Base-by-base conservation (phyloP, 495 filamentous ascomycete genomes). In the Neurospora sp. region DNA sequence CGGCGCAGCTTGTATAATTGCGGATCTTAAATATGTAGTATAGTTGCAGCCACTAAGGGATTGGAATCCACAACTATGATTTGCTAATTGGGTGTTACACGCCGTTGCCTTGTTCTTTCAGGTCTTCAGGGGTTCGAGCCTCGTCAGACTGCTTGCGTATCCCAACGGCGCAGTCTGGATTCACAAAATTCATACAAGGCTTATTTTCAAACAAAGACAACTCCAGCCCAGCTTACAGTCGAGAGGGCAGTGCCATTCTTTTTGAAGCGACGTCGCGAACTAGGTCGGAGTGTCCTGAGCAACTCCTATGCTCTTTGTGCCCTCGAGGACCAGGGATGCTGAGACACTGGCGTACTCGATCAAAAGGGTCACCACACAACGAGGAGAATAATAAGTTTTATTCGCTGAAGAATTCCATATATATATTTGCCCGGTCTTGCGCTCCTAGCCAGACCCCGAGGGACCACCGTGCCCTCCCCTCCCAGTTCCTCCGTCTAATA, bases 401-500 rank as follows among this genome's bases (percentile, higher is more conserved):
- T 31, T 61, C 22, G 53, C 27, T 61, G 12, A 17, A 61, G 3
- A 61, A 53, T 4, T 53, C 45, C n/a, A 5, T 1, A 22, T 10
- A 27, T 53, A 22, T 22, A 12, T 9, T 17, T 3, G 16, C 4
- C 40, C 7, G 5, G 37, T 20, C 17, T 38, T 22, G 4, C 6
- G 31, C 42, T 17, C 44, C n/a, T 53, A 35, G 39, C 35, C 44
- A 65, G 41, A 20, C 41, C 71, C 65, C 22, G 40, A 71, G 41
- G 41, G n/a, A 69, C 77, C 74, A 53, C 74, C 48, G 40, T 76
- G 73, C 12, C 80, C 75, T 17, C 76, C 73, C 41, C 78, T 65
- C n/a, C 81, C 79, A 27, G 76, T 76, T 27, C 81, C 83, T 14
- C 82, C 83, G 84, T 98, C 95, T 44, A 99, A 86, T 72, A 99